A percentile compares a stretch with the other conserved stretches of the same genome.
phyloP scores from a whole-genome alignment of 2,329 filamentous ascomycete species.

The Fusarium poae region DNA sequence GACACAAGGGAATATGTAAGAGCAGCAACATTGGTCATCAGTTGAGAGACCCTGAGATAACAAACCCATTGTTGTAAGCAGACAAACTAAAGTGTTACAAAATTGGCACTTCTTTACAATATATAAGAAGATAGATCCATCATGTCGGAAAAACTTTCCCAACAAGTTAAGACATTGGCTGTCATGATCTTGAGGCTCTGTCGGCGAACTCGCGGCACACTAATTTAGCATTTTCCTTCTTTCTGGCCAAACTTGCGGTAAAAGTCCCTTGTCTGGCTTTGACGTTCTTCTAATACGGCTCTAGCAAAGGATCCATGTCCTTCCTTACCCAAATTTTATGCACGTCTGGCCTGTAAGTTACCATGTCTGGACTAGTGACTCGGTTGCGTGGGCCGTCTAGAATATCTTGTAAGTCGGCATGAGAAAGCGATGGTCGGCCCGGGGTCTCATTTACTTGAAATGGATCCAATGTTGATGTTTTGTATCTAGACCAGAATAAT shows the following conservation, averaged over 20 bases:
- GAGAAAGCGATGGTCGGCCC: conserved; percentile 19
- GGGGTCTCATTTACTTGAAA: conserved; percentile 15
- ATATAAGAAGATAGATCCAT: neutral
- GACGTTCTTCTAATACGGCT: conserved; percentile 16
- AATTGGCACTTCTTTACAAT: neutral
- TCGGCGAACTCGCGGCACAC: conserved; percentile 1
- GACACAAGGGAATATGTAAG: neutral
- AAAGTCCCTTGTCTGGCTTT: conserved; percentile 11
- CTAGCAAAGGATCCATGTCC: conserved; percentile 20
- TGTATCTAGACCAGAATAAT: neutral
- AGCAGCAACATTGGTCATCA: neutral
- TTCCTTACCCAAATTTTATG: conserved; percentile 38
- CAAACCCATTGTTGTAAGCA: neutral
- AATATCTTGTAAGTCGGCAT: conserved; percentile 33
- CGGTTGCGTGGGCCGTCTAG: conserved; percentile 32
- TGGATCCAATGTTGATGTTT: conserved; percentile 1
- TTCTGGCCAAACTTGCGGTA: conserved; percentile 17
- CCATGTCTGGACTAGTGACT: conserved; percentile 35
- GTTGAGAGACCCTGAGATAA: neutral
- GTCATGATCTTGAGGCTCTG: conserved; percentile 10
- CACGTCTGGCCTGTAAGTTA: conserved; percentile 38
- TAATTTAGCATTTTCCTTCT: conserved; percentile 7
- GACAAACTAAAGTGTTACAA: neutral
- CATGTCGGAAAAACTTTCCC: conserved; percentile 2
- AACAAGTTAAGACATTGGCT: neutral